Evolutionary conservation across 1,284 basidiomycete genomes (phyloP).

Genomic region (Leccinum colubrinum): DNA sequence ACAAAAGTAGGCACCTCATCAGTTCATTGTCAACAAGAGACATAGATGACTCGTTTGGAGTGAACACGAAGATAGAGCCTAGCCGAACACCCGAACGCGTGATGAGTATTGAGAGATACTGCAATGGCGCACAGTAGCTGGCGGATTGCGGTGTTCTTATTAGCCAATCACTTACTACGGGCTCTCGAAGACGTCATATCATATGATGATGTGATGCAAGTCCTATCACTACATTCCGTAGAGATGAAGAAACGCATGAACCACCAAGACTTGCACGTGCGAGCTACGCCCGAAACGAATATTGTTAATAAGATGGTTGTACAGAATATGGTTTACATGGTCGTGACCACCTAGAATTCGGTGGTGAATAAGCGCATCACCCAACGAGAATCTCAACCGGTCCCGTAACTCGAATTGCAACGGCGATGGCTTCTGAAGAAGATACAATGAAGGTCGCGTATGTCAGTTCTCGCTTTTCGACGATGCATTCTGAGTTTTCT

Average conservation of each 20-base stretch:
- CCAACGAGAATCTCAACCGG: not conserved
- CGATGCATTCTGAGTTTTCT: slow-evolving; percentile 3
- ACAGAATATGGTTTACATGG: not conserved
- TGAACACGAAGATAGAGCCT: not conserved
- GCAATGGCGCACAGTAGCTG: too few species aligned
- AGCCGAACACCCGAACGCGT: too few species aligned
- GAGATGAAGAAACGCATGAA: slow-evolving; percentile 1
- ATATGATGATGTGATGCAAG: too few species aligned
- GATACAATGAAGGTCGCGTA: slow-evolving; percentile 28
- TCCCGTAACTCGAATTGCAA: not conserved
- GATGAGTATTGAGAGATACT: too few species aligned
- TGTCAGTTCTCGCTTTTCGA: slow-evolving; percentile 3
- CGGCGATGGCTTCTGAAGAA: slow-evolving; percentile 19
- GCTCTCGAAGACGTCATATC: too few species aligned
- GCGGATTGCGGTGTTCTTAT: too few species aligned
- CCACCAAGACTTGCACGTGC: not conserved
- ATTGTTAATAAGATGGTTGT: slow-evolving; percentile 13
- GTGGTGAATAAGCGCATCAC: not conserved
- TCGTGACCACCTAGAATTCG: not conserved
- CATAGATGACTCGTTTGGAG: not conserved
- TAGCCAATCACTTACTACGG: too few species aligned
- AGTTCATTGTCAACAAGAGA: not conserved
- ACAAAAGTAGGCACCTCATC: not conserved
- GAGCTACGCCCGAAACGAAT: not conserved
- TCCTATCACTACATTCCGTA: too few species aligned